Conservation (phyloP, 148 eudicot species). For the Salicornia ramosissima region DNA sequence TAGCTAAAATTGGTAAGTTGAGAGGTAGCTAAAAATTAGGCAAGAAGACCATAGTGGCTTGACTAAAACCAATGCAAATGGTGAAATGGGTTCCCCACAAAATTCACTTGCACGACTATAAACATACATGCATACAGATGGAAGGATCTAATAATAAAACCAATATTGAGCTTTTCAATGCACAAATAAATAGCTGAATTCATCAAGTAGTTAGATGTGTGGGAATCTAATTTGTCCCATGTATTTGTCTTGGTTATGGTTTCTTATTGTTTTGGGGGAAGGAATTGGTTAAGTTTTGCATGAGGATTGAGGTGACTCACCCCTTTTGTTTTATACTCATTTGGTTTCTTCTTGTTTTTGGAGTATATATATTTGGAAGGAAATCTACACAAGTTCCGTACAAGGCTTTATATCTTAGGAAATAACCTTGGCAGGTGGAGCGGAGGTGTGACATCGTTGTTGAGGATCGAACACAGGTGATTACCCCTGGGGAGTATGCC, state of each 20-base stretch:
- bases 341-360: too few relatives aligned
- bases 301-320: conserved; percentile 12
- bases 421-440: too few relatives aligned
- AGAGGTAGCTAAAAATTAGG: too few relatives aligned
- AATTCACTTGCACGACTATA: background rate
- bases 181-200: background rate
- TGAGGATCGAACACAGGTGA: too few relatives aligned
- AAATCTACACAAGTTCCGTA: too few relatives aligned
- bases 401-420: too few relatives aligned
- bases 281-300: conserved; percentile 14
- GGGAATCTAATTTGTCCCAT: conserved; percentile 14
- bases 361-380: too few relatives aligned
- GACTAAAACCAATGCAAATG: background rate
- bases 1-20: too few relatives aligned
- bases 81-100: background rate
- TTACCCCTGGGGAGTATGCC: too few relatives aligned
- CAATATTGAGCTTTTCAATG: conserved; percentile 6
- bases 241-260: conserved; percentile 3
- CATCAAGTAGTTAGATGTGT: conserved; percentile 11
- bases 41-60: background rate
- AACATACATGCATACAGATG: background rate
- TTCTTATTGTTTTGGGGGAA: background rate
- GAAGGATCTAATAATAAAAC: conserved; percentile 6
- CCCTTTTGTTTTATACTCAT: background rate
- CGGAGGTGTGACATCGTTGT: too few relatives aligned